A percentile compares a stretch with the other conserved stretches of the same genome.
These are phyloP conservation scores for Avena insularis DNA, from an alignment of 176 grass and related monocot species.

Conservation along the genomic window DNA sequence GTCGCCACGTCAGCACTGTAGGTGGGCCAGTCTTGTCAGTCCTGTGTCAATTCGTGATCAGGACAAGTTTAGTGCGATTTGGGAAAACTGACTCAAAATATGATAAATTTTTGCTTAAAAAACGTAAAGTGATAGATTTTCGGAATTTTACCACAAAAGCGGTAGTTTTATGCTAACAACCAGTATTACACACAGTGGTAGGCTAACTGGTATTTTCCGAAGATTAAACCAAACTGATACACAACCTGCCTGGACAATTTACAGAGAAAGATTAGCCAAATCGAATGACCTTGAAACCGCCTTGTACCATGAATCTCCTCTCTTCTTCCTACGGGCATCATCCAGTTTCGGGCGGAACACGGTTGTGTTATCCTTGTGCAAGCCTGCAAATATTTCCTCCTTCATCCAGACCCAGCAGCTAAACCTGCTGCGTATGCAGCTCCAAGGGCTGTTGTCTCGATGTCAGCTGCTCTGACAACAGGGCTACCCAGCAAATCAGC, in stretches of 20 bases:
- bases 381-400: conserved; percentile 52
- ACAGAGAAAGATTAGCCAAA: conserved; percentile 62
- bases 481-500: conserved; percentile 81
- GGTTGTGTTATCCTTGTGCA: conserved; percentile 62
- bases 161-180: too few relatives aligned
- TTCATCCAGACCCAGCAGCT: conserved; percentile 67
- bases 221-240: too few relatives aligned
- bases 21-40: too few relatives aligned
- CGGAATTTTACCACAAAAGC: too few relatives aligned
- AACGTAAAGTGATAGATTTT: too few relatives aligned
- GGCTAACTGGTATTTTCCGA: too few relatives aligned
- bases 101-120: too few relatives aligned
- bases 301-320: conserved; percentile 70
- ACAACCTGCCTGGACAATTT: conserved; percentile 1
- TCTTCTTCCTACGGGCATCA: conserved; percentile 53
- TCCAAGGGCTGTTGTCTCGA: conserved; percentile 83
- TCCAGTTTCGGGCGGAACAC: conserved; percentile 58
- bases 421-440: conserved; percentile 90
- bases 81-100: too few relatives aligned
- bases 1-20: too few relatives aligned
- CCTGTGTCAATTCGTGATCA: too few relatives aligned
- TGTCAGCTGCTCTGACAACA: conserved; percentile 74
- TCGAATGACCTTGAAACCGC: conserved; percentile 78
- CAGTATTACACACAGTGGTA: too few relatives aligned
- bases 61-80: too few relatives aligned